phyloP scores from a whole-genome alignment of 176 grass and related monocot genomes.

The Phoenix roebelenii region DNA sequence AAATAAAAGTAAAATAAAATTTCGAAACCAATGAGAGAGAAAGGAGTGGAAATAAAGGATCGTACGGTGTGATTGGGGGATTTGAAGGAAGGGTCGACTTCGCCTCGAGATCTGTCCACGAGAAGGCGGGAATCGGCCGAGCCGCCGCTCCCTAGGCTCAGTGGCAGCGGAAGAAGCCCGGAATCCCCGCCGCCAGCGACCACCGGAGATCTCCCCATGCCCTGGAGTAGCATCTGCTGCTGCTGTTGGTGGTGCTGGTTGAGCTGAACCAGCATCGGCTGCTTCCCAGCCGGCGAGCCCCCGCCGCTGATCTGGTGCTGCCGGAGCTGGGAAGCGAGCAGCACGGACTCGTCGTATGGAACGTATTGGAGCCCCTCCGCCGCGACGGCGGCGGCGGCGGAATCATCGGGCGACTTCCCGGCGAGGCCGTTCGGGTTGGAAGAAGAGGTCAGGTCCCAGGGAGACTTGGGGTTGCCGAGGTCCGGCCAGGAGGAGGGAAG shows the following conservation, averaged over 20 bases:
- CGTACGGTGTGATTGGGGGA: conserved; percentile 59
- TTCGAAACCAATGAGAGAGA: background rate
- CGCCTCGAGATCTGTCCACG: conserved; percentile 23
- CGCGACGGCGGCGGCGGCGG: background rate
- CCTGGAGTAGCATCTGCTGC: conserved; percentile 31
- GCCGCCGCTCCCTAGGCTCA: conserved; percentile 22
- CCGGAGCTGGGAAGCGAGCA: conserved; percentile 59
- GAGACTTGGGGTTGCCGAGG: conserved; percentile 47
- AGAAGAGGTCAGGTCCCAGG: conserved; percentile 36
- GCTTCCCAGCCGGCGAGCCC: conserved; percentile 29
- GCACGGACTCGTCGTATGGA: conserved; percentile 47
- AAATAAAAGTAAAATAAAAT: background rate
- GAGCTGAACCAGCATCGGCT: conserved; percentile 59
- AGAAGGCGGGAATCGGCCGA: too few relatives aligned
- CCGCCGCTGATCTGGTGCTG: conserved; percentile 78
- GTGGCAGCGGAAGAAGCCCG: conserved; percentile 12
- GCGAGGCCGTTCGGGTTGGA: background rate
- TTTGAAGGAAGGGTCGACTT: conserved; percentile 66
- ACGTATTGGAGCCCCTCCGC: conserved; percentile 3
- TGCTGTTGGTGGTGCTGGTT: conserved; percentile 39
- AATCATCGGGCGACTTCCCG: conserved; percentile 1
- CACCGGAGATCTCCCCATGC: conserved; percentile 8
- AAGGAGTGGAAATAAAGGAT: background rate
- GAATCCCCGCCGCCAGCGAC: conserved; percentile 11
- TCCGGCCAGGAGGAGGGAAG: conserved; percentile 64